Conservation (phyloP, 768 basidiomycete genomes). For the Phaeolepiota aurea region DNA sequence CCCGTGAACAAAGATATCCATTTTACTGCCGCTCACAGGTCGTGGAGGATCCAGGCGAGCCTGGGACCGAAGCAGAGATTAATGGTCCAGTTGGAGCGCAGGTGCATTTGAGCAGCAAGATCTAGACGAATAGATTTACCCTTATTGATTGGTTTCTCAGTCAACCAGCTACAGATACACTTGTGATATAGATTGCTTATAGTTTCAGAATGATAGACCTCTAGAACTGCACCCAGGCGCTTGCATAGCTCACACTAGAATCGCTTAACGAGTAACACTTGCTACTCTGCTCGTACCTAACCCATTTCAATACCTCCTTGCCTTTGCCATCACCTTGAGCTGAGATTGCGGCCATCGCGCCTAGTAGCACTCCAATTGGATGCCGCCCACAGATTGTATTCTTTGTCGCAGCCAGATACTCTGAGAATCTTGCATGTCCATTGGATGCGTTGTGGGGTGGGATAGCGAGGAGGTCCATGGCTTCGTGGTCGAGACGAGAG, state of each 20-base stretch:
- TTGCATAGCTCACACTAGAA: slow-evolving; percentile 96
- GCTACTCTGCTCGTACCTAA: slow-evolving; percentile 91
- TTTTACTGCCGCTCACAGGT: slow-evolving; percentile 33
- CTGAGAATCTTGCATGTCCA: slow-evolving; percentile 55
- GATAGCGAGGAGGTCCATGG: slow-evolving; percentile 63
- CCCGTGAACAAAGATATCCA: slow-evolving; percentile 1
- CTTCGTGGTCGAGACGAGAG: slow-evolving; percentile 77
- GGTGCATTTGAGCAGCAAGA: slow-evolving; percentile 24
- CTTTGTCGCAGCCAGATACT: slow-evolving; percentile 64
- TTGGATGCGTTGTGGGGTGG: slow-evolving; percentile 41
- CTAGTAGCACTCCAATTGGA: slow-evolving; percentile 88
- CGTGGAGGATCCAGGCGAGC: slow-evolving; percentile 58
- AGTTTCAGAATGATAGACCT: not conserved
- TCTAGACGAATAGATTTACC: too few species aligned
- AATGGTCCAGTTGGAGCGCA: slow-evolving; percentile 55
- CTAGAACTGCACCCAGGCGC: slow-evolving; percentile 70
- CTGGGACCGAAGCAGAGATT: slow-evolving; percentile 53
- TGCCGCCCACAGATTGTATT: slow-evolving; percentile 98
- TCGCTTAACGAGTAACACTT: slow-evolving; percentile 58
- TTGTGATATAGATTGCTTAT: not conserved
- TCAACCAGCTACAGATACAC: too few species aligned
- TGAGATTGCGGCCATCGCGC: slow-evolving; percentile 51
- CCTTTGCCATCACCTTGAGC: slow-evolving; percentile 27
- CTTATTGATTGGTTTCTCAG: too few species aligned
- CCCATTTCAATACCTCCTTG: slow-evolving; percentile 58